Base-by-base conservation (phyloP, 2,329 filamentous ascomycete genomes). In the Dichotomopilus funicola region DNA sequence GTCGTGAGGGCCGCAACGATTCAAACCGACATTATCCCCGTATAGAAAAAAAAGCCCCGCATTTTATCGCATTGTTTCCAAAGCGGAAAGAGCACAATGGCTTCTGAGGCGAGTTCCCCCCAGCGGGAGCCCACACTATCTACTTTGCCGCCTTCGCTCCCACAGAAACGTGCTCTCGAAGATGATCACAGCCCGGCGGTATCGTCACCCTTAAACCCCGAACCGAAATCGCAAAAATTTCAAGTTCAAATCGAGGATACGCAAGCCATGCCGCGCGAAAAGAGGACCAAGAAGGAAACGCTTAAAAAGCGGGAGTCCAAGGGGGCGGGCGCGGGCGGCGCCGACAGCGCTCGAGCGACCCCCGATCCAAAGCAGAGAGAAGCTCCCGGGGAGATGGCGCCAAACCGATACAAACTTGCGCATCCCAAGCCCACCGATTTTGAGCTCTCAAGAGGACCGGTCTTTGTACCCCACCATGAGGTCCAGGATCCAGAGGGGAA, bases 171-270 rank as follows among this genome's bases (percentile, higher is more conserved):
- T 57, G 73, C 76, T 27, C 75, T 87, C 35, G 85, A 88, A 58
- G 86, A 88, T 64, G 82, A 82, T 66, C 84, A 91, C 69, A 79
- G 79, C 58, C 87, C 88, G 4, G 78, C 83, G 10, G 77, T 90
- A 1, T 83, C 87, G 2, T 91, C 88, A 9, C 87, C 87, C 34
- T 79, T 91, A 59, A 91, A 91, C 63, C 83, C 85, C 47, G 82
- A 86, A 46, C 76, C 78, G 59, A 80, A 61, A 8, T 11, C 57
- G 9, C 49, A 44, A 12, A 64, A 63, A 59, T 75, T 58, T 8
- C 67, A 67, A 51, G 55, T 62, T 2, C 64, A 61, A 66, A 68
- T 58, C 1, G 64, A 75, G 54, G 72, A 75, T 8, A 60, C 63
- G 49, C 68, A 63, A 36, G 46, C 66, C 13, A 69, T 72, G 63